Evolutionary conservation across 352 stramenopile species (phyloP).

Genomic region (Phytophthora citricola): DNA sequence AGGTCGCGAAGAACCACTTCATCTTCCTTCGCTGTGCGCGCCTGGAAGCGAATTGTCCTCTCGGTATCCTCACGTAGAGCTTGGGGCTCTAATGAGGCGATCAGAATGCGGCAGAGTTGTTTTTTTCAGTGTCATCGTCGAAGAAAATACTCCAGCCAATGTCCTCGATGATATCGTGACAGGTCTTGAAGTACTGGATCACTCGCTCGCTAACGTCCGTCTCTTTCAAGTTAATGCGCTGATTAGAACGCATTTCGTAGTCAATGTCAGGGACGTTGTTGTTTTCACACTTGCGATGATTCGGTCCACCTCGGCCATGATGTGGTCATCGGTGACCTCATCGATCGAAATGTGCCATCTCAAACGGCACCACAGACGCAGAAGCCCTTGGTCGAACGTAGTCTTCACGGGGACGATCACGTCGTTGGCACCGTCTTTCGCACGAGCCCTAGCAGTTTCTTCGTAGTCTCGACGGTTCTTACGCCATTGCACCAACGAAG

Average conservation of each 20-base stretch:
- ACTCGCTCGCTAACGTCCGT: background rate
- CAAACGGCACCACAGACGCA: conserved; percentile 3
- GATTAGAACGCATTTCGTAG: background rate
- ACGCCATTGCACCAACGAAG: background rate
- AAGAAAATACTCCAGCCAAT: background rate
- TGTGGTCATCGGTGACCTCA: background rate
- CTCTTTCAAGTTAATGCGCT: background rate
- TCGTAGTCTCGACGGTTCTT: conserved; percentile 6
- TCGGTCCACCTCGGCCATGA: background rate
- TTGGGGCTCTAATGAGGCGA: conserved; percentile 5
- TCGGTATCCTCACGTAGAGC: background rate
- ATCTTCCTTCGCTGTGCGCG: conserved; percentile 7
- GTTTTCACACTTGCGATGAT: conserved; percentile 1
- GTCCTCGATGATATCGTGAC: background rate
- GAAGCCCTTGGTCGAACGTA: conserved; percentile 1
- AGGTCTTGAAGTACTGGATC: conserved; percentile 12
- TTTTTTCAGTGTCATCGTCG: background rate
- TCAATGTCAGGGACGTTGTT: conserved; percentile 9
- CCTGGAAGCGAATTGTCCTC: background rate
- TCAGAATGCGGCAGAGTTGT: conserved; percentile 1
- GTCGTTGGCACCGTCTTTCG: background rate
- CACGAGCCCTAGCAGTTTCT: background rate
- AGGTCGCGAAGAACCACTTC: conserved; percentile 2
- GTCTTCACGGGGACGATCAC: conserved; percentile 7
- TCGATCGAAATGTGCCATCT: background rate